Evolutionary conservation across 2,329 filamentous ascomycete genomes (phyloP).

Genomic region (Lasiodiplodia sp.): DNA sequence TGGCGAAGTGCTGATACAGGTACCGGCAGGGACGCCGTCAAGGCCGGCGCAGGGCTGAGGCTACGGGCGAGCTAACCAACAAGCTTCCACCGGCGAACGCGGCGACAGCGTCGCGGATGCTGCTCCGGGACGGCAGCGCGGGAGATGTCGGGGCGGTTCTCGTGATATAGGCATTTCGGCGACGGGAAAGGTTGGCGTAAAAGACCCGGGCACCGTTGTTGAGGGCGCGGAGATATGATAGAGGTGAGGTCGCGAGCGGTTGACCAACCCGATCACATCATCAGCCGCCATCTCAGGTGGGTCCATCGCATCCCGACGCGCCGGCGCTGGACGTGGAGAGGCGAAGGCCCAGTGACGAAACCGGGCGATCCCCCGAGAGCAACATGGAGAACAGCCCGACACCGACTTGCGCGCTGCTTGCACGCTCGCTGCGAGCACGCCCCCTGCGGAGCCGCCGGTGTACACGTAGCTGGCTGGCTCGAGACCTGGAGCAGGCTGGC

Average conservation of each 20-base stretch:
- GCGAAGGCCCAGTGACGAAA: background rate
- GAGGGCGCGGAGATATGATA: conserved; percentile 5
- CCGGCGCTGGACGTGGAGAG: conserved; percentile 11
- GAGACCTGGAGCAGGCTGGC: too few species aligned
- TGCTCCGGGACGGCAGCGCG: background rate
- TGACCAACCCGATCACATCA: conserved; percentile 17
- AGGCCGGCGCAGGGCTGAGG: background rate
- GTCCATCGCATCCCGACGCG: background rate
- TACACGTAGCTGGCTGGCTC: background rate
- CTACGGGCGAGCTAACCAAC: too few species aligned
- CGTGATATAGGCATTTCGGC: background rate
- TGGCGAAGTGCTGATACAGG: background rate
- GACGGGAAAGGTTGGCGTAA: conserved; percentile 7
- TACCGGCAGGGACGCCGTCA: background rate
- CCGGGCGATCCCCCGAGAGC: conserved; percentile 12
- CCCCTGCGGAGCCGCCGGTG: background rate
- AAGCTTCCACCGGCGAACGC: background rate
- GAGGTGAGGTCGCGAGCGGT: background rate
- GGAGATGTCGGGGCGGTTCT: background rate
- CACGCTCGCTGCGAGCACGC: background rate
- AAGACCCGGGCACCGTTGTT: background rate
- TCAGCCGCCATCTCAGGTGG: conserved; percentile 2
- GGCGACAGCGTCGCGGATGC: background rate
- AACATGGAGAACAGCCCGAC: background rate
- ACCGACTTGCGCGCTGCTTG: too few species aligned